Percentiles rank a stretch among this genome's conserved stretches.
phyloP scores from a whole-genome alignment of 164 flowering plant species.

The Protea cynaroides region DNA sequence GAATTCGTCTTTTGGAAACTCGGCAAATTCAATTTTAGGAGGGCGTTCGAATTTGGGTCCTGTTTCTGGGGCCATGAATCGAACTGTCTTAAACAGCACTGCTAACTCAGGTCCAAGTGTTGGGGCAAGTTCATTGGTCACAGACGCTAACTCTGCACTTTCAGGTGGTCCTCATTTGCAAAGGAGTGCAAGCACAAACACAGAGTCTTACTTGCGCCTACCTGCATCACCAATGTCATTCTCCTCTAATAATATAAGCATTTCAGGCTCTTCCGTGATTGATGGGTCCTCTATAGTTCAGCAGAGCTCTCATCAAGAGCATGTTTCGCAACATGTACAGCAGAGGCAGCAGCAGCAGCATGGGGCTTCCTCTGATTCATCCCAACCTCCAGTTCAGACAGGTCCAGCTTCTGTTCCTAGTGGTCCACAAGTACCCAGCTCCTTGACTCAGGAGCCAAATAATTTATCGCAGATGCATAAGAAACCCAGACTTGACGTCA shows the following conservation, averaged over 20 bases:
- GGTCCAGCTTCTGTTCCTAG: conserved; percentile 45
- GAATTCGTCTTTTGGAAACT: conserved; percentile 68
- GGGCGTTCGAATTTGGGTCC: conserved; percentile 48
- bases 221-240: conserved; percentile 96
- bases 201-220: conserved; percentile 66
- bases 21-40: conserved; percentile 53
- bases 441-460: conserved; percentile 59
- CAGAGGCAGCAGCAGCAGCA: conserved; percentile 57
- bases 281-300: conserved; percentile 72
- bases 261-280: conserved; percentile 73
- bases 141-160: conserved; percentile 90
- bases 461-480: conserved; percentile 61
- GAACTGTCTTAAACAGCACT: conserved; percentile 50
- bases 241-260: conserved; percentile 80
- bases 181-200: conserved; percentile 89
- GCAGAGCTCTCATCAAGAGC: conserved; percentile 65
- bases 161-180: conserved; percentile 93
- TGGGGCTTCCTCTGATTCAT: conserved; percentile 72
- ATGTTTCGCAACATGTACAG: conserved; percentile 39
- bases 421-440: conserved; percentile 33
- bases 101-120: conserved; percentile 89
- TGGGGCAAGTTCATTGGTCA: conserved; percentile 91
- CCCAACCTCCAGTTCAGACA: conserved; percentile 46
- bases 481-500: conserved; percentile 76
- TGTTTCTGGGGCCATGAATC: conserved; percentile 67